These are phyloP conservation scores for Lichtheimia corymbifera DNA, from an alignment of 371 early-diverging fungal genomes.

Conservation along the genomic window DNA sequence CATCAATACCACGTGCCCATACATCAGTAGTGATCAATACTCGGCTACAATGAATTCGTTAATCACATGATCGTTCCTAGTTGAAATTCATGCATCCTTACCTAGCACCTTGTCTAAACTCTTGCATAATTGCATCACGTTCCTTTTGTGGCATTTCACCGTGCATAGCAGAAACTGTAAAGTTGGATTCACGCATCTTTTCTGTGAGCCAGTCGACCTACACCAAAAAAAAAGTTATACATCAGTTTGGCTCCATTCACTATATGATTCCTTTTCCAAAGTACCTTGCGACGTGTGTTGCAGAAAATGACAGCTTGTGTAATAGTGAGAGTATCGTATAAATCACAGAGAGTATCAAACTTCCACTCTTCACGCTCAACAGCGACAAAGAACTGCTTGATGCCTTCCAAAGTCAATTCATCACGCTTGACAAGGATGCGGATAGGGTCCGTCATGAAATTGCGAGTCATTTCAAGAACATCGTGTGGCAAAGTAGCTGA, in stretches of 20 bases:
- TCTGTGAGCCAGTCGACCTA: slow-evolving; percentile 97
- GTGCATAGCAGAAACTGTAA: slow-evolving; percentile 98
- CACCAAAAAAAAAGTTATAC: slow-evolving; percentile 3
- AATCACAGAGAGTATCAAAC: slow-evolving; percentile 94
- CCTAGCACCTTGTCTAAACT: slow-evolving; percentile 86
- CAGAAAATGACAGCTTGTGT: slow-evolving; percentile 99
- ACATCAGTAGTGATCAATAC: slow-evolving; percentile 95
- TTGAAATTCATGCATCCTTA: slow-evolving; percentile 15
- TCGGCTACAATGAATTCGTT: slow-evolving; percentile 57
- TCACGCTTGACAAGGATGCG: slow-evolving; percentile 99
- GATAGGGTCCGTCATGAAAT: slow-evolving; percentile 98
- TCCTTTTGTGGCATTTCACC: slow-evolving; percentile 97
- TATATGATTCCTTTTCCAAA: neutral
- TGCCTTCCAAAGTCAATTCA: slow-evolving; percentile 99
- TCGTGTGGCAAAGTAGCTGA: slow-evolving; percentile 98
- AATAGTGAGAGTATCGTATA: slow-evolving; percentile 95
- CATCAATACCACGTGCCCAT: slow-evolving; percentile 97
- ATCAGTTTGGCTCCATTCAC: neutral
- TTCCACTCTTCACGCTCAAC: slow-evolving; percentile 97
- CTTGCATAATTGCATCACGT: slow-evolving; percentile 89
- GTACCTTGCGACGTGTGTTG: slow-evolving; percentile 95
- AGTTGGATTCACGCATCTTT: slow-evolving; percentile 90
- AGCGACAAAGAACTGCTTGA: slow-evolving; percentile 99
- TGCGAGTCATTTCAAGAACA: slow-evolving; percentile 95
- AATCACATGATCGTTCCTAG: neutral